These are phyloP conservation scores for Daedaleopsis nitida DNA, from an alignment of 768 basidiomycete genomes.

Conservation along the genomic window DNA sequence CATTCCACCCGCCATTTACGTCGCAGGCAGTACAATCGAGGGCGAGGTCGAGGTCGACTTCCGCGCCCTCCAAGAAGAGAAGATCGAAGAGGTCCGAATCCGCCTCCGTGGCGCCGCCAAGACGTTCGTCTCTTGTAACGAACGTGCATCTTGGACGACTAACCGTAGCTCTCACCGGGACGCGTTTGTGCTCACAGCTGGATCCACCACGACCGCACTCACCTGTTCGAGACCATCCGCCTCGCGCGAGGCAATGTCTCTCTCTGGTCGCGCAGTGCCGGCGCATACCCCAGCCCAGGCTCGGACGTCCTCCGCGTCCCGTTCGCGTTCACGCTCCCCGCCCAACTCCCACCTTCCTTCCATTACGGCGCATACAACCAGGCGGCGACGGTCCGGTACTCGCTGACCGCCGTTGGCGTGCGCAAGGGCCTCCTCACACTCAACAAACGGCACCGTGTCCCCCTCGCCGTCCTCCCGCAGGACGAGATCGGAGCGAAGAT, in stretches of 20 bases:
- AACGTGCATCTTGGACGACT: too few species aligned
- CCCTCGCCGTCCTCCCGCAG: slow-evolving; percentile 12
- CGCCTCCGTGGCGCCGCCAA: slow-evolving; percentile 9
- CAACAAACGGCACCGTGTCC: slow-evolving; percentile 2
- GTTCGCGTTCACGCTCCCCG: slow-evolving; percentile 13
- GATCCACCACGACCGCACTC: background rate
- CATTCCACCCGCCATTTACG: background rate
- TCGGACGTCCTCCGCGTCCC: slow-evolving; percentile 15
- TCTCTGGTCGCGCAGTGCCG: slow-evolving; percentile 5
- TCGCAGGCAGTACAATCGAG: slow-evolving; percentile 6
- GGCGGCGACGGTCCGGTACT: slow-evolving; percentile 5
- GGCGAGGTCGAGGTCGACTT: slow-evolving; percentile 19
- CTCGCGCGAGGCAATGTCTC: slow-evolving; percentile 3
- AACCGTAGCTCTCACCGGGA: too few species aligned
- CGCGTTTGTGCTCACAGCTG: background rate
- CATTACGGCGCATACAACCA: background rate
- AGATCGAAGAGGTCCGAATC: slow-evolving; percentile 12
- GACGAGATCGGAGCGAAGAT: slow-evolving; percentile 5
- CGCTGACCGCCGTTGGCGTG: slow-evolving; percentile 17
- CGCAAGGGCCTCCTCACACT: slow-evolving; percentile 6
- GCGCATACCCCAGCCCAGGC: slow-evolving; percentile 10
- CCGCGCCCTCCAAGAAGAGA: slow-evolving; percentile 1
- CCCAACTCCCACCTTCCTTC: slow-evolving; percentile 14
- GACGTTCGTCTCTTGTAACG: slow-evolving; percentile 7
- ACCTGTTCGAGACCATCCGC: background rate